A percentile compares a stretch with the other conserved stretches of the same genome.
phyloP scores from a whole-genome alignment of 176 grass and related monocot genomes.

The Echinochloa phyllopogon region DNA sequence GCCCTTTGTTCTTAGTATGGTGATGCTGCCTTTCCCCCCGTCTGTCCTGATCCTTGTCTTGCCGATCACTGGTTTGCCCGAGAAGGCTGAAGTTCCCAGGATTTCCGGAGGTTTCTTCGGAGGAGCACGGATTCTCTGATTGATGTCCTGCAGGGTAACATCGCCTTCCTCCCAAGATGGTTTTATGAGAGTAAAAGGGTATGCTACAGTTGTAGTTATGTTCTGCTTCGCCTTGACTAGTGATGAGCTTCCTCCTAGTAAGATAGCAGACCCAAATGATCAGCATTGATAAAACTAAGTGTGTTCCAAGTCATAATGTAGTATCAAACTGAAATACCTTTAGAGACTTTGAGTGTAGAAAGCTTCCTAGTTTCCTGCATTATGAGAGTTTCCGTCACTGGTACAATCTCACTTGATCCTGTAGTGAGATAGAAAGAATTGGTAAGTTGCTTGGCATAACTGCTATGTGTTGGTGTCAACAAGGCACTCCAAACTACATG shows the following conservation, averaged over 20 bases:
- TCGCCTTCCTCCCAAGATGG: conserved; percentile 77
- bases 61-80: conserved; percentile 85
- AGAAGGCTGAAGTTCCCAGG: conserved; percentile 76
- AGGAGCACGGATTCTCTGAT: conserved; percentile 69
- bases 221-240: conserved; percentile 59
- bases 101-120: conserved; percentile 49
- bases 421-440: conserved; percentile 41
- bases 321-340: conserved; percentile 59
- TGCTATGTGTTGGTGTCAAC: conserved; percentile 10
- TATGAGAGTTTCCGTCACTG: conserved; percentile 52
- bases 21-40: conserved; percentile 95
- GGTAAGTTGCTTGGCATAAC: conserved; percentile 1
- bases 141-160: conserved; percentile 86
- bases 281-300: conserved; percentile 6
- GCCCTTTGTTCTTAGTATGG: conserved; percentile 90
- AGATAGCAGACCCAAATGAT: conserved; percentile 40
- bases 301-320: conserved; percentile 5
- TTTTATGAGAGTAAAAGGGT: conserved; percentile 93
- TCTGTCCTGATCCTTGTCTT: conserved; percentile 91
- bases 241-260: conserved; percentile 66
- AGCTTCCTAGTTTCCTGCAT: conserved; percentile 60
- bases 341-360: conserved; percentile 79
- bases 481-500: conserved; percentile 7
- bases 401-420: conserved; percentile 64
- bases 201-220: conserved; percentile 67